Conservation (phyloP, 2,329 filamentous ascomycete genomes). For the Cadophora malorum region DNA sequence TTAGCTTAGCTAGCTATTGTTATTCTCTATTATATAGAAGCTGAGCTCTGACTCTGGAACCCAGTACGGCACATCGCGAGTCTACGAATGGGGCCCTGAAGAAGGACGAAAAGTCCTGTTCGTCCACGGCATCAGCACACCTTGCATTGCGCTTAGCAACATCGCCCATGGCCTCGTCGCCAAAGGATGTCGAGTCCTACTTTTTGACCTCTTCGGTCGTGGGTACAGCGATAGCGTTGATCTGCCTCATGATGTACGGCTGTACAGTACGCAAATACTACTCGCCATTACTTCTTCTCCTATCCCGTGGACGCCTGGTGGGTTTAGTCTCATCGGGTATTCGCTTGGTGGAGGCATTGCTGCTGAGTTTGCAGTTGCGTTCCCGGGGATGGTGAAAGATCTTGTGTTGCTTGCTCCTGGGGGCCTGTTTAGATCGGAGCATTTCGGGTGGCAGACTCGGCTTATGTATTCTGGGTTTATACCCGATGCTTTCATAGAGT, state of each 20-base stretch:
- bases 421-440: constrained; percentile 69
- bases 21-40: not conserved
- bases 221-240: constrained; percentile 74
- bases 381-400: constrained; percentile 69
- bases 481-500: constrained; percentile 53
- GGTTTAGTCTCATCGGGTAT: constrained; percentile 79
- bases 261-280: constrained; percentile 71
- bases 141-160: constrained; percentile 70
- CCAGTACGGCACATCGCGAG: constrained; percentile 70
- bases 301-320: constrained; percentile 58
- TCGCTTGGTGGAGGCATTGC: constrained; percentile 79
- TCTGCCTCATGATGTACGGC: constrained; percentile 64
- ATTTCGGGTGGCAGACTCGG: constrained; percentile 57
- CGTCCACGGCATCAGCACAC: constrained; percentile 83
- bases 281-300: constrained; percentile 69
- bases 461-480: constrained; percentile 62
- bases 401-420: constrained; percentile 81
- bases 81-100: constrained; percentile 82
- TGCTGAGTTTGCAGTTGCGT: constrained; percentile 72
- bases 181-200: constrained; percentile 76
- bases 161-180: constrained; percentile 69
- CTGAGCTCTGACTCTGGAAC: not conserved
- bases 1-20: no score
- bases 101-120: constrained; percentile 75
- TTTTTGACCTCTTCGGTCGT: constrained; percentile 80